Conservation (phyloP, 768 basidiomycete species). For the Galerina marginata region DNA sequence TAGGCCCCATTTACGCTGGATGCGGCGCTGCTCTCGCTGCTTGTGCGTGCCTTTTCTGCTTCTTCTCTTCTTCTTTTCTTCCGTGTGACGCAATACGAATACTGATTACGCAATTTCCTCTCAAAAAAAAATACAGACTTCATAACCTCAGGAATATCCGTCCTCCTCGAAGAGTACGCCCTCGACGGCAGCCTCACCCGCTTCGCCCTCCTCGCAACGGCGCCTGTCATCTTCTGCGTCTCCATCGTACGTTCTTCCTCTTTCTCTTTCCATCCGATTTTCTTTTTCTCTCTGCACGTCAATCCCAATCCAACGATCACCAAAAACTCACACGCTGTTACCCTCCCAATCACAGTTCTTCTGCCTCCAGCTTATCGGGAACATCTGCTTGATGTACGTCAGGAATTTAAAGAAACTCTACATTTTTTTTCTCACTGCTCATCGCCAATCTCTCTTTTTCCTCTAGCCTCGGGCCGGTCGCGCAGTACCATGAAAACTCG, state of each 20-base stretch:
- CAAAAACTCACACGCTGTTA: not conserved
- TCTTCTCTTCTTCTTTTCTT: not conserved
- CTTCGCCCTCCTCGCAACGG: constrained; percentile 67
- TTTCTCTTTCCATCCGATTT: not conserved
- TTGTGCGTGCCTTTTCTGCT: constrained; percentile 47
- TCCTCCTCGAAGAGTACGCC: constrained; percentile 69
- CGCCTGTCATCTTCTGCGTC: constrained; percentile 78
- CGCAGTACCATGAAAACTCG: constrained; percentile 85
- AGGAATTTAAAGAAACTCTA: too few species aligned
- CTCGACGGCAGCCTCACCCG: constrained; percentile 67
- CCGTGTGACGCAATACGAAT: constrained; percentile 2
- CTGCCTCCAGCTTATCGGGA: constrained; percentile 71
- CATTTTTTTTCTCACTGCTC: constrained; percentile 18
- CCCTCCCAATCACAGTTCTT: constrained; percentile 60
- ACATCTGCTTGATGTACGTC: constrained; percentile 60
- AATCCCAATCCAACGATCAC: too few species aligned
- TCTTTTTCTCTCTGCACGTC: not conserved
- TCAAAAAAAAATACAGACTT: constrained; percentile 48
- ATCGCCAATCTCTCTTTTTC: constrained; percentile 26
- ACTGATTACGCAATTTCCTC: constrained; percentile 18
- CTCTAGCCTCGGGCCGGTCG: constrained; percentile 72
- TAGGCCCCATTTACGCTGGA: constrained; percentile 77
- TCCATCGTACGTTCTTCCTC: constrained; percentile 60
- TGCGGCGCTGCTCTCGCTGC: constrained; percentile 65
- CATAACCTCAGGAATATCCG: constrained; percentile 59